Conservation (phyloP, 2,329 filamentous ascomycete species). For the Cladobotryum mycophilum region DNA sequence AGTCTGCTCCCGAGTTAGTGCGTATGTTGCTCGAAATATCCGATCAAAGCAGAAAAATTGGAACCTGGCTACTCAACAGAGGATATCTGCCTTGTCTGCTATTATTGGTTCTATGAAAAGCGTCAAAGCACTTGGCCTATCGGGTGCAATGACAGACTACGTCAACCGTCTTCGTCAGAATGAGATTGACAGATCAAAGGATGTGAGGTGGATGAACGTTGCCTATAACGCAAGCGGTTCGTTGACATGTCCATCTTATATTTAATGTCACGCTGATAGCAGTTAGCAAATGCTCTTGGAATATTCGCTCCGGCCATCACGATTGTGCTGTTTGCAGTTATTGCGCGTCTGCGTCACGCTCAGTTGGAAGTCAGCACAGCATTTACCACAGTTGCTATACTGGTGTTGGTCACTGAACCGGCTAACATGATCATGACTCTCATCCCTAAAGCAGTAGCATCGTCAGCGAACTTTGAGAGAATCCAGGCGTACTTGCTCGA, state of each 20-base stretch:
- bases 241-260: background rate
- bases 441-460: constrained; percentile 26
- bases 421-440: constrained; percentile 40
- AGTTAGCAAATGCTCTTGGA: constrained; percentile 34
- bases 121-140: constrained; percentile 35
- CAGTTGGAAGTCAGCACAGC: constrained; percentile 30
- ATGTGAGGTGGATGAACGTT: constrained; percentile 34
- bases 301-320: constrained; percentile 36
- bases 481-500: constrained; percentile 31
- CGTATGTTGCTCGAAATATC: constrained; percentile 32
- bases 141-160: constrained; percentile 12
- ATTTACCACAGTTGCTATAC: constrained; percentile 34
- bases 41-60: constrained; percentile 30
- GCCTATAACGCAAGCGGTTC: constrained; percentile 35
- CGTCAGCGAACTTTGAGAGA: constrained; percentile 29
- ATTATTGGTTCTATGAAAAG: constrained; percentile 32
- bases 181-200: constrained; percentile 25
- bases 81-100: constrained; percentile 29
- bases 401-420: constrained; percentile 34
- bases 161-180: constrained; percentile 22
- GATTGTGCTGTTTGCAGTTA: constrained; percentile 27
- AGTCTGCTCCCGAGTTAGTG: constrained; percentile 38
- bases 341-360: constrained; percentile 17
- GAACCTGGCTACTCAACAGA: constrained; percentile 35
- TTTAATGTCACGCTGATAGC: background rate